Conservation (phyloP, 2,329 filamentous ascomycete species). For the Xylariomycetidae sp. region DNA sequence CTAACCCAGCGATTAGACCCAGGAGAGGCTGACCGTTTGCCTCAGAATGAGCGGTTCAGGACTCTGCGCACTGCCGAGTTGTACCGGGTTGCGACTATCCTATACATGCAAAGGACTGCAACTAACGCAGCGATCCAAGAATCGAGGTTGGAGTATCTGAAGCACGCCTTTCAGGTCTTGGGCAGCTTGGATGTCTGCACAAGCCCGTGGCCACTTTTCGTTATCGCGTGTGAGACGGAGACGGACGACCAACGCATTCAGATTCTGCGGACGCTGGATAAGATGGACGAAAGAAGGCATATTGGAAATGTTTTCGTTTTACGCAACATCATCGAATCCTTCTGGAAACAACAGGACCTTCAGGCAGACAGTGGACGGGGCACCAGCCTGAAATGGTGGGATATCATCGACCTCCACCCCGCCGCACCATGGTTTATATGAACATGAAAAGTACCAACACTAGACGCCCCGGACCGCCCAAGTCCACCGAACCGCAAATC, state of each 20-base stretch:
- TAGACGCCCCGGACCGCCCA: too few relatives aligned
- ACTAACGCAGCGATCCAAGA: slow-evolving; percentile 16
- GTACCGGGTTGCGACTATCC: slow-evolving; percentile 41
- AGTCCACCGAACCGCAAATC: too few relatives aligned
- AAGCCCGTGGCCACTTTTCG: slow-evolving; percentile 43
- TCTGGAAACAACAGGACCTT: slow-evolving; percentile 41
- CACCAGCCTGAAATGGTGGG: slow-evolving; percentile 33
- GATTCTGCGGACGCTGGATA: slow-evolving; percentile 34
- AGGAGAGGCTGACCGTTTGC: slow-evolving; percentile 20
- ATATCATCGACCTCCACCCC: slow-evolving; percentile 29
- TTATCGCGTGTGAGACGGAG: slow-evolving; percentile 38
- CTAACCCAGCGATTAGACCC: slow-evolving; percentile 25
- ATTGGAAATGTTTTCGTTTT: slow-evolving; percentile 41
- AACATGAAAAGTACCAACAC: slow-evolving; percentile 6
- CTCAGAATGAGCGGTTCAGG: slow-evolving; percentile 22
- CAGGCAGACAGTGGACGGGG: slow-evolving; percentile 24
- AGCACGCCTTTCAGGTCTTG: slow-evolving; percentile 32
- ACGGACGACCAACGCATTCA: slow-evolving; percentile 35
- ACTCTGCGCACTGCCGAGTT: slow-evolving; percentile 41
- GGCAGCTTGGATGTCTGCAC: slow-evolving; percentile 35
- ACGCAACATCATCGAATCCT: slow-evolving; percentile 34
- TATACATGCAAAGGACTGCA: slow-evolving; percentile 32
- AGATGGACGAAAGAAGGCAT: slow-evolving; percentile 34
- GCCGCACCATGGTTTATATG: slow-evolving; percentile 30
- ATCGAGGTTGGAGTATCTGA: slow-evolving; percentile 22